These are phyloP conservation scores for Neopestalotiopsis rosae DNA, from an alignment of 2,329 filamentous ascomycete species.

Conservation along the genomic window DNA sequence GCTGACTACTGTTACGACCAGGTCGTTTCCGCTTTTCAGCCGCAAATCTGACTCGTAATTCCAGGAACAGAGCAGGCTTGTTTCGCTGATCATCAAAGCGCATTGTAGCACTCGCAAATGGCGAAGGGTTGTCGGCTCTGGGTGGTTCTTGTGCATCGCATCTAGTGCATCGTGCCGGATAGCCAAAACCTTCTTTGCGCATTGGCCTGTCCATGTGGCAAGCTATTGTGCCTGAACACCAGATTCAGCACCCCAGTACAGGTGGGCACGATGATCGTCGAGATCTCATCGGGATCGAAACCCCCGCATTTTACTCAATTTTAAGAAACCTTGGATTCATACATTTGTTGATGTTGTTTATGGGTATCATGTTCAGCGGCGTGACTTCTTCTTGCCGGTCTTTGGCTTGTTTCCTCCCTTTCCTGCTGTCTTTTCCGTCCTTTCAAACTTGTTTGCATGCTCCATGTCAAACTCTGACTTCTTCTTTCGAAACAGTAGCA, in stretches of 20 bases:
- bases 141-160: background rate
- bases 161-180: background rate
- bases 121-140: background rate
- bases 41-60: background rate
- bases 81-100: too few relatives aligned
- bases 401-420: constrained; percentile 5
- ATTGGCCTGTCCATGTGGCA: background rate
- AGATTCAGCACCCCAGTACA: background rate
- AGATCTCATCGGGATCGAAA: background rate
- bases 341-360: background rate
- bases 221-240: background rate
- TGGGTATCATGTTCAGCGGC: constrained; percentile 10
- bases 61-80: background rate
- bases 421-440: constrained; percentile 21
- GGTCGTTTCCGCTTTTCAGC: background rate
- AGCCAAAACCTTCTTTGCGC: background rate
- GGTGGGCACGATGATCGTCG: background rate
- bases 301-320: background rate
- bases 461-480: constrained; percentile 88
- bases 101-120: too few relatives aligned
- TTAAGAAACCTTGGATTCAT: background rate
- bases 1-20: too few relatives aligned
- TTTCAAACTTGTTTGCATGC: constrained; percentile 69
- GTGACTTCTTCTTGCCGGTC: constrained; percentile 16
- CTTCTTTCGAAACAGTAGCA: constrained; percentile 84